A percentile compares a stretch with the other conserved stretches of the same genome.
Evolutionary conservation across 2,329 filamentous ascomycete species (phyloP).

Genomic region (Nothopassalora personata): DNA sequence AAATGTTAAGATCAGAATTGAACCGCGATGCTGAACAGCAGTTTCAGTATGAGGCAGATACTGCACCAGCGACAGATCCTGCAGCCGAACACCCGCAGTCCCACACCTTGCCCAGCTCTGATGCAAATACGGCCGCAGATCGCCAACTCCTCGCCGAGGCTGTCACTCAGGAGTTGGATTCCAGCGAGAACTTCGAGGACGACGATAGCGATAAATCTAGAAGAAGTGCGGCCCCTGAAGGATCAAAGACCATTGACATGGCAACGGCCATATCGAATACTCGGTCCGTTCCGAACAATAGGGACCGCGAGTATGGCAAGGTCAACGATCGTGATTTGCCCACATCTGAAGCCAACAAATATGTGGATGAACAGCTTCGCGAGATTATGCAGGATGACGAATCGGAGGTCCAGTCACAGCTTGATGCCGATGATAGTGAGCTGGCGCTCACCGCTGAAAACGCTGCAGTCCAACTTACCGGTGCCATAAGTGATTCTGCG

Average conservation of each 20-base stretch:
- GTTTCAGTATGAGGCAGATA: not conserved
- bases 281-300: not conserved
- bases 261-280: not conserved
- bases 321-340: not conserved
- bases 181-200: not conserved
- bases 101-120: conserved; percentile 13
- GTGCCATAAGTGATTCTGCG: not conserved
- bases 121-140: conserved; percentile 21
- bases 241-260: not conserved
- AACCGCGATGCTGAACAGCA: conserved; percentile 10
- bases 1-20: conserved; percentile 5
- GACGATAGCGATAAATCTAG: not conserved
- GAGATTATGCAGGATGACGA: not conserved
- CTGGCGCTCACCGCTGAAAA: not conserved
- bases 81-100: not conserved
- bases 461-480: not conserved
- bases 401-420: not conserved
- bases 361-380: conserved; percentile 3
- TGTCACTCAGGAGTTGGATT: not conserved
- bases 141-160: conserved; percentile 18
- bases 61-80: not conserved
- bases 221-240: not conserved
- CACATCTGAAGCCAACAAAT: conserved; percentile 3
- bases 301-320: not conserved
- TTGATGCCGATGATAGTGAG: not conserved